phyloP scores from a whole-genome alignment of 2,329 filamentous ascomycete species.

The Cladorrhinum sp. region DNA sequence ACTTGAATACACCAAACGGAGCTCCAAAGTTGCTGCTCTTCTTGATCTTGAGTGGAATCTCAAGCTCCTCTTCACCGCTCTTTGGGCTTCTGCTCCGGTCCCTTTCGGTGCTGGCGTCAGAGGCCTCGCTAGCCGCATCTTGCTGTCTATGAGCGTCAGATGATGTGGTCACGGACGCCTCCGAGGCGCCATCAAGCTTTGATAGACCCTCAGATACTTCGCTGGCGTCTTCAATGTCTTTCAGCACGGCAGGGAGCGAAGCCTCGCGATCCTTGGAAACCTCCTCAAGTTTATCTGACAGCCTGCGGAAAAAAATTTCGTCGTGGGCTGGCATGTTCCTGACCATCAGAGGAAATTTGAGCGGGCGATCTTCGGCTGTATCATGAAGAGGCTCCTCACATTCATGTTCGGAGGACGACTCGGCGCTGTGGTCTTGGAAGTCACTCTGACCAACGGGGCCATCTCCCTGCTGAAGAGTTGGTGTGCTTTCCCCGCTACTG shows the following conservation, averaged over 20 bases:
- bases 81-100: slow-evolving; percentile 23
- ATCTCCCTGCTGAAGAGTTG: slow-evolving; percentile 30
- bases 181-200: background rate
- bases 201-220: slow-evolving; percentile 8
- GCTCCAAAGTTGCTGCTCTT: slow-evolving; percentile 47
- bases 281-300: slow-evolving; percentile 52
- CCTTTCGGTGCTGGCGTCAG: slow-evolving; percentile 26
- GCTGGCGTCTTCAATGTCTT: slow-evolving; percentile 23
- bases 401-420: slow-evolving; percentile 5
- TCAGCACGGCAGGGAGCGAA: slow-evolving; percentile 44
- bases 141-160: background rate
- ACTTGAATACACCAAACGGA: slow-evolving; percentile 39
- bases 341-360: slow-evolving; percentile 54
- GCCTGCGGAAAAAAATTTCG: slow-evolving; percentile 49
- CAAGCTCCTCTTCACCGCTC: slow-evolving; percentile 35
- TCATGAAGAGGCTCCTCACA: slow-evolving; percentile 34
- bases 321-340: slow-evolving; percentile 56
- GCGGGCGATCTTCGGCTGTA: slow-evolving; percentile 42
- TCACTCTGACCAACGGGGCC: slow-evolving; percentile 11
- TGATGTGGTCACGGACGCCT: slow-evolving; percentile 2
- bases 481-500: slow-evolving; percentile 41
- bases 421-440: background rate
- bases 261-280: slow-evolving; percentile 44
- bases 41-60: slow-evolving; percentile 46
- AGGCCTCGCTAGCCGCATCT: slow-evolving; percentile 3